A percentile compares a stretch with the other conserved stretches of the same genome.
Conservation (phyloP, 768 basidiomycete genomes). For the Rhizopogon vesiculosus region DNA sequence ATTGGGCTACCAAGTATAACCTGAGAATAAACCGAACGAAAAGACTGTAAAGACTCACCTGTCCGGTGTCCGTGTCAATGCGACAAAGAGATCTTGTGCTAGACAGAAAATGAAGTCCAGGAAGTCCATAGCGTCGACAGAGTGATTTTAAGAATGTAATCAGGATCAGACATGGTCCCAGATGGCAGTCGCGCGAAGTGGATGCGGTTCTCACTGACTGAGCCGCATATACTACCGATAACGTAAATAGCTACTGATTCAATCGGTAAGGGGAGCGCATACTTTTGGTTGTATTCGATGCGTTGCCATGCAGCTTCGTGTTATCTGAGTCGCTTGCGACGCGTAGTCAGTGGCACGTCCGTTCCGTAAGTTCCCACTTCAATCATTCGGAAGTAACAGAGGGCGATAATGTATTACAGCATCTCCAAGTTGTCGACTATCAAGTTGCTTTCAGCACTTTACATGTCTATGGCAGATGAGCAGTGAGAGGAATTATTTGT, state of each 20-base stretch:
- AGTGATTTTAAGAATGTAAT: too few relatives aligned
- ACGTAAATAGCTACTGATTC: too few relatives aligned
- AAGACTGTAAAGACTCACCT: constrained; percentile 30
- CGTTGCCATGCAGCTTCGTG: constrained; percentile 47
- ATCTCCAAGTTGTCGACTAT: constrained; percentile 38
- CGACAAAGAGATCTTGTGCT: constrained; percentile 47
- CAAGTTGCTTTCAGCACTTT: constrained; percentile 28
- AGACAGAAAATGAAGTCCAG: constrained; percentile 61
- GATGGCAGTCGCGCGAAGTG: too few relatives aligned
- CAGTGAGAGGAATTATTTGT: neutral
- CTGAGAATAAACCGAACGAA: neutral
- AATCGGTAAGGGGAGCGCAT: constrained; percentile 34
- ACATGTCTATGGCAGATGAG: constrained; percentile 28
- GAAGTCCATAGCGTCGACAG: too few relatives aligned
- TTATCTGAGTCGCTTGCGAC: constrained; percentile 36
- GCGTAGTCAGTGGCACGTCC: constrained; percentile 31
- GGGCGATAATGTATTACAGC: constrained; percentile 39
- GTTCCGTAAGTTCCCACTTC: constrained; percentile 16
- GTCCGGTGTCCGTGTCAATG: constrained; percentile 36
- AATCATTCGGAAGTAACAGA: constrained; percentile 42
- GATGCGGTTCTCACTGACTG: too few relatives aligned
- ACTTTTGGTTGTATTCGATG: constrained; percentile 31
- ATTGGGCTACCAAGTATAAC: neutral
- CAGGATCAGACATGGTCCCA: too few relatives aligned
- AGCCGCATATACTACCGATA: too few relatives aligned